A percentile compares a stretch with the other conserved stretches of the same genome.
These are phyloP conservation scores for Nidula microcarpa DNA, from an alignment of 768 basidiomycete species.

Conservation along the genomic window DNA sequence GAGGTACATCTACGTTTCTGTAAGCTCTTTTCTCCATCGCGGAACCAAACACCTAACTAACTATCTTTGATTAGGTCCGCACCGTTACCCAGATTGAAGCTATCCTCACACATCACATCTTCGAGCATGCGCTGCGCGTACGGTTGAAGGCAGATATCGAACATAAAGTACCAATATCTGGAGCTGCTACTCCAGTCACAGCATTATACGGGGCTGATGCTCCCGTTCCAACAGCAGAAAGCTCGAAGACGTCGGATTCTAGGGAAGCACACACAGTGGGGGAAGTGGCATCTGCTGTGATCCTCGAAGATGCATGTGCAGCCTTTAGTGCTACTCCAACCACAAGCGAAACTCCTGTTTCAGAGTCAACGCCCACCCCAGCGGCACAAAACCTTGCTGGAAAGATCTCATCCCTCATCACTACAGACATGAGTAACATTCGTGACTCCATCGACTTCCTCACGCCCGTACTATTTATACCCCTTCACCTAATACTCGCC, in stretches of 20 bases:
- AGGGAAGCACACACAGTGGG: not conserved
- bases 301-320: not conserved
- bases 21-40: not conserved
- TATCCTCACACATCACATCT: not conserved
- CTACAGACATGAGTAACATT: not conserved
- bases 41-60: not conserved
- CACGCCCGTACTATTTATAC: not conserved
- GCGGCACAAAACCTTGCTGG: not conserved
- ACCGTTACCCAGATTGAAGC: not conserved
- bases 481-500: not conserved
- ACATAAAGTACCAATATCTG: not conserved
- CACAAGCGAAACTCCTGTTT: no score
- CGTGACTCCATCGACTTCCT: not conserved
- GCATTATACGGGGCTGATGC: not conserved
- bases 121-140: not conserved
- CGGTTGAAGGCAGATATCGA: not conserved
- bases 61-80: not conserved
- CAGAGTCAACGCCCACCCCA: no score
- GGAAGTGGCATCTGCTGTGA: not conserved
- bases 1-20: not conserved
- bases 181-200: no score
- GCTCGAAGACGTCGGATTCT: not conserved
- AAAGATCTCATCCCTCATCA: not conserved
- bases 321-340: no score
- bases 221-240: not conserved